Evolutionary conservation across 106 monocot genomes (phyloP).

Genomic region (Triglochin maritima): DNA sequence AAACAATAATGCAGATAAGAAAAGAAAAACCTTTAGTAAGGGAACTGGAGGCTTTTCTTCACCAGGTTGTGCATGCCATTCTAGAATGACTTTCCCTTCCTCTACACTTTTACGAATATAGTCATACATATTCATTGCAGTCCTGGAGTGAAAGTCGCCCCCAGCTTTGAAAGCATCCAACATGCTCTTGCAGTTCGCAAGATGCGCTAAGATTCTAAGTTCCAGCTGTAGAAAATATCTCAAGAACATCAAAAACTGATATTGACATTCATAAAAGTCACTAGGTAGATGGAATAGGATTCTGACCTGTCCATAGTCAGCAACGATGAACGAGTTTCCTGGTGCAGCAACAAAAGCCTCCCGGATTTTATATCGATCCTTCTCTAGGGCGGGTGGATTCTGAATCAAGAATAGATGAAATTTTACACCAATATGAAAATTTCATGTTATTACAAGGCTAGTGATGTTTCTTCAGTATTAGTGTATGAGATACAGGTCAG

Average conservation of each 20-base stretch:
- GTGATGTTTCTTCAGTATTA: no score
- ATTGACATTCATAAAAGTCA: background rate
- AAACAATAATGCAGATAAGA: no score
- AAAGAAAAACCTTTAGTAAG: slow-evolving; percentile 63
- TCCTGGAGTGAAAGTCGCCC: slow-evolving; percentile 98
- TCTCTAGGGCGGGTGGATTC: slow-evolving; percentile 99
- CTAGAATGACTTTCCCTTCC: slow-evolving; percentile 65
- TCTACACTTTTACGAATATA: slow-evolving; percentile 71
- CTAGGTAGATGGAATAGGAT: no score
- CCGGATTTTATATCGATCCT: slow-evolving; percentile 96
- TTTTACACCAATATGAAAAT: no score
- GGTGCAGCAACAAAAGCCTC: slow-evolving; percentile 90
- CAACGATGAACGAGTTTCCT: slow-evolving; percentile 90
- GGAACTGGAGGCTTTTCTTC: slow-evolving; percentile 93
- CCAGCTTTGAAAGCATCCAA: slow-evolving; percentile 89
- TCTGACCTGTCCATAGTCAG: slow-evolving; percentile 96
- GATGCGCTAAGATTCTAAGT: slow-evolving; percentile 94
- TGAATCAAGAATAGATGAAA: slow-evolving; percentile 6
- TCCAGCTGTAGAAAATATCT: slow-evolving; percentile 45
- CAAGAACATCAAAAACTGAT: background rate
- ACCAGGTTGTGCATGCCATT: slow-evolving; percentile 85
- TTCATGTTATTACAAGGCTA: no score
- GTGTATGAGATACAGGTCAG: no score
- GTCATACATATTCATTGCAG: slow-evolving; percentile 98
- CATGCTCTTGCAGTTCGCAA: slow-evolving; percentile 88